Evolutionary conservation across 106 monocot genomes (phyloP).

Genomic region (Cymbidium sinense): DNA sequence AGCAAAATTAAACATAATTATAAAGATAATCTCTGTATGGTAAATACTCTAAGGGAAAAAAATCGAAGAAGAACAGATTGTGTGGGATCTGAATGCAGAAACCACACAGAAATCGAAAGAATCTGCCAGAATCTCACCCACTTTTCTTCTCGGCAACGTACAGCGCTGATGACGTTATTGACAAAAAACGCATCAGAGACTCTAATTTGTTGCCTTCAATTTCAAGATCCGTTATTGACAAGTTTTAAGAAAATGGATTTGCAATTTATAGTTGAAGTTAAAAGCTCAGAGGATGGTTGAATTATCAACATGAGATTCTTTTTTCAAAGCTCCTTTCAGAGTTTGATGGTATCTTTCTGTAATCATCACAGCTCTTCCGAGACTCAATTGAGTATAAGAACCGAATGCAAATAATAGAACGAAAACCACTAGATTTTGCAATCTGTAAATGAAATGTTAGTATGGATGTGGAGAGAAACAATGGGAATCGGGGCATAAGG

Average conservation of each 20-base stretch:
- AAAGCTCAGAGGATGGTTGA: constrained; percentile 4
- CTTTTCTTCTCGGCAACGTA: constrained; percentile 3
- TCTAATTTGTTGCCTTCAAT: constrained; percentile 7
- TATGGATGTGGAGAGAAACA: neutral
- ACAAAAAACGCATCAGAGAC: constrained; percentile 5
- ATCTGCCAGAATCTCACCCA: constrained; percentile 1
- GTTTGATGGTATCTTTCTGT: constrained; percentile 4
- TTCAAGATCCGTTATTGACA: neutral
- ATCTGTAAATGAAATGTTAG: neutral
- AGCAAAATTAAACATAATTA: no score
- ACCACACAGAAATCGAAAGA: neutral
- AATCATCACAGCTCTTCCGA: neutral
- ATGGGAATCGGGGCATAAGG: neutral
- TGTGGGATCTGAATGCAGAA: neutral
- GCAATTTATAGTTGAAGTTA: neutral
- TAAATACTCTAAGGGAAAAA: no score
- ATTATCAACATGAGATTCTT: neutral
- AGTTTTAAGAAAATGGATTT: neutral
- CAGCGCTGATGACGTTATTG: neutral
- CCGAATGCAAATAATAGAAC: neutral
- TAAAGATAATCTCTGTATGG: no score
- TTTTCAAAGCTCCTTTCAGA: neutral
- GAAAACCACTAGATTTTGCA: neutral
- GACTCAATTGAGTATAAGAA: neutral
- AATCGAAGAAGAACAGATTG: no score